Evolutionary conservation across 306 rosid species (phyloP), one percentile per base, ranked within the genome.

Genomic region (Dryas alaskensis): DNA sequence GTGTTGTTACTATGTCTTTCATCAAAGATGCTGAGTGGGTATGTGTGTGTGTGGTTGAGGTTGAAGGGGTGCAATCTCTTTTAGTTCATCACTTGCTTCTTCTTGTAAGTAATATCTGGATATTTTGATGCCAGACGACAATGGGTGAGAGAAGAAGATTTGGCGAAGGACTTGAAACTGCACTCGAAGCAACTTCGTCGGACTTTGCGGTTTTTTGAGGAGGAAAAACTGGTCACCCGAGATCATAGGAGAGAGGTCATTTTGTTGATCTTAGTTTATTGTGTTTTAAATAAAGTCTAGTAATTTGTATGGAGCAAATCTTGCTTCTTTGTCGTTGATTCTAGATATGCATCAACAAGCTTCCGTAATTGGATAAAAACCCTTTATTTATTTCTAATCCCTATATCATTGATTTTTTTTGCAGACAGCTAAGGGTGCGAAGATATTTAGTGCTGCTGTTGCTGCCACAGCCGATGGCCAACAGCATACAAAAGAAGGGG

Each of bases 81-180:
- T 73, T 57, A 74, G 68, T 58, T 17, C 11, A 7, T 70, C 27
- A n/a, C 10, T 65, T 71, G 72, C 73, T 61, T 14, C 67, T 48
- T 58, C 47, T 66, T 67, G 42, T 22, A n/a, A 58, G 45, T 40
- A 27, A 17, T 64, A 55, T 25, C 31, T 48, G 60, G 66, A 5
- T 45, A 6, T 47, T 63, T 40, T 64, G 22, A 66, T 79, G 59
- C 45, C 65, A 92, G 99, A 73, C 93, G 96, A 12, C 98, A 92
- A 85, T 95, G 99, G 99, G 97, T 95, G 51, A 85, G 97, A 22
- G 98, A 92, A 82, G 97, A 95, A 76, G 98, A 95, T 84, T 88
- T 95, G 82, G 98, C 97, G 61, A 95, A 95, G 92, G 96, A 92
- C 81, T 91, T 92, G 75, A 90, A 92, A 75, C 78, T 95, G 75